A percentile compares a stretch with the other conserved stretches of the same genome.
Evolutionary conservation across 768 basidiomycete species (phyloP).

Genomic region (Tylopilus sp.): DNA sequence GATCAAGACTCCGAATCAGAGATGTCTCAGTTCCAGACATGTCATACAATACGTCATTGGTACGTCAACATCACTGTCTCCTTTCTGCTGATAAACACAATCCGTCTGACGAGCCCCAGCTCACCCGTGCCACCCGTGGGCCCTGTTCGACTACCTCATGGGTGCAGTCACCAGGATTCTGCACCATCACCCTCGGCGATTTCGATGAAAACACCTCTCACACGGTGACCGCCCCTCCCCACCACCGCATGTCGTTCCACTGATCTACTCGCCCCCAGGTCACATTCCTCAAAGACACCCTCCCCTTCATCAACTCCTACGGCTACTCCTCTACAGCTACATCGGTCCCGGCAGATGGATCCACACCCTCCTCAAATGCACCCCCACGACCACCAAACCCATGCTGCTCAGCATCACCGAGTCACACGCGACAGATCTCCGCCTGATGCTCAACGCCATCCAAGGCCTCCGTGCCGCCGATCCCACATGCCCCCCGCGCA

Average conservation of each 20-base stretch:
- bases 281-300: conserved; percentile 46
- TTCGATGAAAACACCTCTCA: conserved; percentile 64
- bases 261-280: conserved; percentile 43
- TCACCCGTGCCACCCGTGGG: too few relatives aligned
- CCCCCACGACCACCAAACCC: conserved; percentile 47
- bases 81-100: conserved; percentile 72
- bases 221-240: conserved; percentile 41
- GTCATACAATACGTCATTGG: too few relatives aligned
- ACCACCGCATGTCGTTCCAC: not conserved
- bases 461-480: conserved; percentile 49
- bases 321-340: conserved; percentile 76
- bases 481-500: conserved; percentile 34
- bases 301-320: conserved; percentile 78
- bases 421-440: conserved; percentile 46
- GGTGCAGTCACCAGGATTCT: conserved; percentile 81
- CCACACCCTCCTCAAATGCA: conserved; percentile 37
- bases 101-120: conserved; percentile 66
- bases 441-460: conserved; percentile 53
- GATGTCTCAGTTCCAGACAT: too few relatives aligned
- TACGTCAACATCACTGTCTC: conserved; percentile 49
- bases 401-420: too few relatives aligned
- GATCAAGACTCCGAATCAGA: too few relatives aligned
- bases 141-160: conserved; percentile 65
- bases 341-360: conserved; percentile 50
- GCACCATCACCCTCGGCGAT: conserved; percentile 69